Base-by-base conservation (phyloP, 2,329 filamentous ascomycete genomes). In the Periconia sp. region DNA sequence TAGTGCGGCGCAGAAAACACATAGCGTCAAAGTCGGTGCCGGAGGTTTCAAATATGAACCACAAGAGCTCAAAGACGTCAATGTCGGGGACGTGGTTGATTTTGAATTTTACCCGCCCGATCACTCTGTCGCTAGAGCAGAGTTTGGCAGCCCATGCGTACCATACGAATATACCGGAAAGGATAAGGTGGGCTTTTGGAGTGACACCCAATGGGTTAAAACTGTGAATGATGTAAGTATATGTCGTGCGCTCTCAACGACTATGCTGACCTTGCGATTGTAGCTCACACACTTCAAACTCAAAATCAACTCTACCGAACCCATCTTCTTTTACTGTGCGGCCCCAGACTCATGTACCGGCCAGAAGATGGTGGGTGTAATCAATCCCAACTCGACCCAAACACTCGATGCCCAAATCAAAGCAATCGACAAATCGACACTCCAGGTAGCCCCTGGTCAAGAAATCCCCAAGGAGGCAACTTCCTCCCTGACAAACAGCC, bases 361-460 rank as follows among this genome's bases (percentile, higher is more conserved):
- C 2, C 81, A 87, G 42, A 80, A 83, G 19, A 93, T 93, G 89
- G 81, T 93, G 15, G 89, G 89, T 2, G 87, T 84, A 1, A 87
- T 93, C 60, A 93, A 92, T 64, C 82, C 86, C 7, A 76, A 76
- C 50, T 53, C 52, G 2, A 69, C 64, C 2, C 64, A 70, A 49
- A 71, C 70, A 1, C 56, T 74, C 6, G 58, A 57, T 3, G 41
- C 43, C 23, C 72, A 74, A 41, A 64, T 64, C 9, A 27, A 56
- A 9, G 54, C 62, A 15, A 69, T 68, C 1, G 50, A 54, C 41
- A 41, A 59, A 6, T 60, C 71, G 37, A 59, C 62, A 20, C 65
- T 64, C 42, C 58, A 65, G 57, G 59, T 79, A 6, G 65, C 65
- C 20, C 76, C 76, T 1, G 76, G 76, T 19, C 61, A 79, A 35